Conservation (phyloP, 495 filamentous ascomycete genomes). For the Neurospora sp. region DNA sequence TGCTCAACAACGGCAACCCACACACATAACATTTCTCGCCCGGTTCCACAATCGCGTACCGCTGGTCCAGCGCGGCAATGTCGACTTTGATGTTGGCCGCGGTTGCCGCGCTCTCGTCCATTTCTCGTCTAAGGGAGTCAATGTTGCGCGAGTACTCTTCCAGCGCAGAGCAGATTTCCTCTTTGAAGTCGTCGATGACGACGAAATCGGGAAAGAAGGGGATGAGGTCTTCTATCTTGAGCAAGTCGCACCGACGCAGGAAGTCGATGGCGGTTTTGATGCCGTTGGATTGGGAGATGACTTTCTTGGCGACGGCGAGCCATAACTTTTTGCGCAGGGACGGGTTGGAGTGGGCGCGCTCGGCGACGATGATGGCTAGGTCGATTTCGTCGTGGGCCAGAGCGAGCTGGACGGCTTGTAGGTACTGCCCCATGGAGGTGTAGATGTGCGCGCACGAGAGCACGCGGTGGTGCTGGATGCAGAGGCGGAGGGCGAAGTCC, state of each 20-base stretch:
- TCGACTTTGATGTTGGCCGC: constrained; percentile 81
- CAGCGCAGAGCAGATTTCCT: constrained; percentile 87
- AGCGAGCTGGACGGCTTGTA: constrained; percentile 84
- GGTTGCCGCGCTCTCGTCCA: constrained; percentile 85
- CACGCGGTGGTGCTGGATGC: constrained; percentile 85
- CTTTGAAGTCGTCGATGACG: constrained; percentile 98
- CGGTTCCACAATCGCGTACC: constrained; percentile 94
- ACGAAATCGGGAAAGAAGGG: constrained; percentile 99
- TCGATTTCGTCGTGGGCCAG: constrained; percentile 82
- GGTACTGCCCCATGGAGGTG: constrained; percentile 85
- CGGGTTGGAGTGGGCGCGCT: constrained; percentile 66
- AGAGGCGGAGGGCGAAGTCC: constrained; percentile 94
- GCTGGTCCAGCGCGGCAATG: constrained; percentile 69
- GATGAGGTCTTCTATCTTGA: constrained; percentile 92
- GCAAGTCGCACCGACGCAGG: constrained; percentile 77
- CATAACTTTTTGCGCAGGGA: constrained; percentile 87
- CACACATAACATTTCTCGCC: constrained; percentile 90
- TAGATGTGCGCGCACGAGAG: constrained; percentile 94
- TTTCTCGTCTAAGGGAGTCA: constrained; percentile 80
- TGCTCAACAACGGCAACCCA: constrained; percentile 67
- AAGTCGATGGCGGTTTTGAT: constrained; percentile 96
- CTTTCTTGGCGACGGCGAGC: constrained; percentile 87
- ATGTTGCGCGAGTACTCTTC: constrained; percentile 89
- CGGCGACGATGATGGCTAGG: constrained; percentile 81
- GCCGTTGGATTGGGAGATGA: constrained; percentile 66